phyloP scores from a whole-genome alignment of 441 rosid species.

The Macaranga tanarius region DNA sequence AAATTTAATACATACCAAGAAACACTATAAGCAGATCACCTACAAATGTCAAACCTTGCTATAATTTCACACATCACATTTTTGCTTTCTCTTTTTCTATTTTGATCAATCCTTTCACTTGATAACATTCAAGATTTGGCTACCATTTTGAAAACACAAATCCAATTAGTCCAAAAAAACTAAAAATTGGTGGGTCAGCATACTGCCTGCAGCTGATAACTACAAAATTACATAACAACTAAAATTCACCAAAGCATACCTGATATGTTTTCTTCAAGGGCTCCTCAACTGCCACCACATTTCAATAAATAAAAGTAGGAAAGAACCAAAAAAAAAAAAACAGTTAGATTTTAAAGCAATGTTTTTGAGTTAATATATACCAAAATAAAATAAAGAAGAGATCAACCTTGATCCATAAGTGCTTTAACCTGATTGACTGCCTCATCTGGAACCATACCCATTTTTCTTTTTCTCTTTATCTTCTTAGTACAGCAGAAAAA shows the following conservation, averaged over 20 bases:
- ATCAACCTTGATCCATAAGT: conserved; percentile 69
- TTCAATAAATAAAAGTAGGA: conserved; percentile 12
- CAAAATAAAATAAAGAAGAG: conserved; percentile 10
- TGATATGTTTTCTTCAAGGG: conserved; percentile 61
- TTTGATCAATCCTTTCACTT: background rate
- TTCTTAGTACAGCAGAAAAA: background rate
- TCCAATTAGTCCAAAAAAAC: background rate
- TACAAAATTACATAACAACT: conserved; percentile 1
- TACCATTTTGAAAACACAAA: background rate
- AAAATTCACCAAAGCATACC: conserved; percentile 39
- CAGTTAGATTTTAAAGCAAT: background rate
- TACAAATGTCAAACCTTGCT: conserved; percentile 6
- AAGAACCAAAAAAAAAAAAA: conserved; percentile 8
- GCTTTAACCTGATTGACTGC: conserved; percentile 62
- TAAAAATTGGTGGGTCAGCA: conserved; percentile 3
- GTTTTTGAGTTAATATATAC: background rate
- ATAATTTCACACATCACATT: background rate
- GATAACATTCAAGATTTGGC: background rate
- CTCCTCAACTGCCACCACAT: conserved; percentile 62
- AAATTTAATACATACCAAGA: conserved; percentile 14
- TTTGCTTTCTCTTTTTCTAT: background rate
- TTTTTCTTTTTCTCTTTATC: conserved; percentile 21
- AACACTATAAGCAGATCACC: background rate
- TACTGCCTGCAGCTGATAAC: background rate
- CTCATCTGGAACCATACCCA: conserved; percentile 62